Conservation (phyloP, 768 basidiomycete species). For the Boletellus ananas region DNA sequence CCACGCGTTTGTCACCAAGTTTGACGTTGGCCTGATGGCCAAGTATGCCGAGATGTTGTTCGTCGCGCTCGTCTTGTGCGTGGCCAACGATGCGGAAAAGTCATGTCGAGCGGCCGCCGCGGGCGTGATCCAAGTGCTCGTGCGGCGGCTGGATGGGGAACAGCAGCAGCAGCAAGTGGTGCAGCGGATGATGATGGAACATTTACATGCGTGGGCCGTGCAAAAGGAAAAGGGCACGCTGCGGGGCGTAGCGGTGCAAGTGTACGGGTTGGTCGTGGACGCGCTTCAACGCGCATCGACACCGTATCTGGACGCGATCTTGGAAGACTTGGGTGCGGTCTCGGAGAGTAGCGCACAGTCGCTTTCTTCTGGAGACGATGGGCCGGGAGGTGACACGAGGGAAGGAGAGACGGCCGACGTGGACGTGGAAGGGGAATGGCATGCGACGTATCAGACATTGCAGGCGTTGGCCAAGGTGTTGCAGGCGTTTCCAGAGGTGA, state of each 20-base stretch:
- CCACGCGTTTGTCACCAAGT: slow-evolving; percentile 79
- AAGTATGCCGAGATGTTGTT: slow-evolving; percentile 90
- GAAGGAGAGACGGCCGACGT: slow-evolving; percentile 46
- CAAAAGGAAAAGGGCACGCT: slow-evolving; percentile 60
- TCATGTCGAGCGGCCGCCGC: slow-evolving; percentile 89
- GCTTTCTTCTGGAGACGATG: background rate
- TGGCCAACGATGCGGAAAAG: slow-evolving; percentile 91
- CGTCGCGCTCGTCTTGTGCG: slow-evolving; percentile 84
- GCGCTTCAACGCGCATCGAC: slow-evolving; percentile 47
- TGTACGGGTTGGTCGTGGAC: slow-evolving; percentile 80
- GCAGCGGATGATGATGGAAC: slow-evolving; percentile 54
- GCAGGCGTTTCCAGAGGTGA: slow-evolving; percentile 50
- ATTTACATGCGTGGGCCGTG: slow-evolving; percentile 76
- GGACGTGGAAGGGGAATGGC: slow-evolving; percentile 69
- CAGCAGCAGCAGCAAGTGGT: slow-evolving; percentile 50
- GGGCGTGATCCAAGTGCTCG: slow-evolving; percentile 73
- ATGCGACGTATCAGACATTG: slow-evolving; percentile 77
- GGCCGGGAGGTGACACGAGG: slow-evolving; percentile 29
- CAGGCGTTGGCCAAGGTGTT: slow-evolving; percentile 62
- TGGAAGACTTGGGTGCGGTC: slow-evolving; percentile 51
- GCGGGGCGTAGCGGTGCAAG: slow-evolving; percentile 70
- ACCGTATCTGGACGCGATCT: slow-evolving; percentile 44
- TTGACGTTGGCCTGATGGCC: slow-evolving; percentile 64
- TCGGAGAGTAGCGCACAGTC: slow-evolving; percentile 7
- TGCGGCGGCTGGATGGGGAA: slow-evolving; percentile 60